Percentiles rank a stretch among this genome's conserved stretches.
phyloP scores from a whole-genome alignment of 805 yeast genomes.

The Helenozyma rhizophorensis region DNA sequence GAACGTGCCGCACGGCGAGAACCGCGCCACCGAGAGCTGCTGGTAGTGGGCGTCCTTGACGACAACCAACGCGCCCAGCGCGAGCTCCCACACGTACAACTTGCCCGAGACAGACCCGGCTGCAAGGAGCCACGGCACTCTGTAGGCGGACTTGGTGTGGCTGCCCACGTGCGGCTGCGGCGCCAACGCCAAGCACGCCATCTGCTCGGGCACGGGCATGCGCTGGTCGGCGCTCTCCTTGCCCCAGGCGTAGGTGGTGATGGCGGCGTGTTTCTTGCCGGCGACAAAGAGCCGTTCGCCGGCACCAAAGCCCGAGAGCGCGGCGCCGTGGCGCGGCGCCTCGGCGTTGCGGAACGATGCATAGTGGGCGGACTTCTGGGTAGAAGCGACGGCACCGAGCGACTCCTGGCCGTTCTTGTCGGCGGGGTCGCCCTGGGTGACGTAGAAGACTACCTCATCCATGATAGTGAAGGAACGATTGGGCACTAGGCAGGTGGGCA shows the following conservation, averaged over 20 bases:
- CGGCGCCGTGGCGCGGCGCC: conserved; percentile 43
- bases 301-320: conserved; percentile 40
- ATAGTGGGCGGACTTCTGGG: conserved; percentile 45
- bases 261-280: conserved; percentile 64
- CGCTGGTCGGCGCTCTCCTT: conserved; percentile 73
- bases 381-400: conserved; percentile 37
- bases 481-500: too few relatives aligned
- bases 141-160: conserved; percentile 30
- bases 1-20: conserved; percentile 57
- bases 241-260: conserved; percentile 69
- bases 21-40: conserved; percentile 53
- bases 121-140: conserved; percentile 61
- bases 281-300: conserved; percentile 60
- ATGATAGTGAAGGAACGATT: conserved; percentile 17
- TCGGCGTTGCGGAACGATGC: conserved; percentile 52
- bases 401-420: conserved; percentile 44
- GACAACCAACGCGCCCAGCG: conserved; percentile 66
- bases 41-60: conserved; percentile 87
- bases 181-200: conserved; percentile 52
- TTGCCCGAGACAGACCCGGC: conserved; percentile 77
- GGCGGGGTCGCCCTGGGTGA: conserved; percentile 39
- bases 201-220: conserved; percentile 78
- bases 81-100: conserved; percentile 79
- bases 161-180: conserved; percentile 26
- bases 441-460: conserved; percentile 50